Conservation (phyloP, 768 basidiomycete genomes). For the Pisolithus orientalis region DNA sequence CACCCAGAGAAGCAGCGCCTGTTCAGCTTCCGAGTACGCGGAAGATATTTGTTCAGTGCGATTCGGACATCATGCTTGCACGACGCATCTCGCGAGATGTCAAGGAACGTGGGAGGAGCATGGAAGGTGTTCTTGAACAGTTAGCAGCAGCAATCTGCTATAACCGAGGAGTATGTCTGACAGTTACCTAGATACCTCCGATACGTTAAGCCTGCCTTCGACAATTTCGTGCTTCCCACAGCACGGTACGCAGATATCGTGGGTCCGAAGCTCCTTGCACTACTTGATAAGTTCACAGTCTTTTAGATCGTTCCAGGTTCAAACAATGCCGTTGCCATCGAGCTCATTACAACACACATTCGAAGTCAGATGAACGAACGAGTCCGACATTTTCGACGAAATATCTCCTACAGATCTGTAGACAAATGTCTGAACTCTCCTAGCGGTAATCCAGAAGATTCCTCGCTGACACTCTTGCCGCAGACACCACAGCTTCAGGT, state of each 20-base stretch:
- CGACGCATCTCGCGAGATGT: slow-evolving; percentile 85
- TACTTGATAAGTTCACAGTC: background rate
- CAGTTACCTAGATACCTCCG: slow-evolving; percentile 64
- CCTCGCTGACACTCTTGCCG: slow-evolving; percentile 60
- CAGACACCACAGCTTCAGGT: slow-evolving; percentile 81
- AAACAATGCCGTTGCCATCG: slow-evolving; percentile 86
- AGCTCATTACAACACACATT: slow-evolving; percentile 88
- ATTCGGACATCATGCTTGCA: slow-evolving; percentile 96
- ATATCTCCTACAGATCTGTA: slow-evolving; percentile 52
- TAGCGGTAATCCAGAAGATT: slow-evolving; percentile 36
- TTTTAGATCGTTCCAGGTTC: slow-evolving; percentile 92
- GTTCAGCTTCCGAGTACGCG: background rate
- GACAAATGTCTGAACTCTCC: slow-evolving; percentile 30
- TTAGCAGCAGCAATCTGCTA: slow-evolving; percentile 27
- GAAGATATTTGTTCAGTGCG: slow-evolving; percentile 86
- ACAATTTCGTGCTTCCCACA: slow-evolving; percentile 88
- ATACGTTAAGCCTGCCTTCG: slow-evolving; percentile 92
- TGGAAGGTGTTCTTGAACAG: slow-evolving; percentile 89
- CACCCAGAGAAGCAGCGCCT: background rate
- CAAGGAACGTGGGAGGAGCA: slow-evolving; percentile 77
- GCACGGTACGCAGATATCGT: slow-evolving; percentile 88
- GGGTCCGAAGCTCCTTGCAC: slow-evolving; percentile 1
- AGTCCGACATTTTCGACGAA: slow-evolving; percentile 62
- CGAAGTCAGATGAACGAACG: slow-evolving; percentile 78
- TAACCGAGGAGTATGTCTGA: background rate